Percentiles rank a stretch among this genome's conserved stretches.
These are phyloP conservation scores for Boletus subcaerulescens DNA, from an alignment of 768 basidiomycete genomes.

Conservation along the genomic window DNA sequence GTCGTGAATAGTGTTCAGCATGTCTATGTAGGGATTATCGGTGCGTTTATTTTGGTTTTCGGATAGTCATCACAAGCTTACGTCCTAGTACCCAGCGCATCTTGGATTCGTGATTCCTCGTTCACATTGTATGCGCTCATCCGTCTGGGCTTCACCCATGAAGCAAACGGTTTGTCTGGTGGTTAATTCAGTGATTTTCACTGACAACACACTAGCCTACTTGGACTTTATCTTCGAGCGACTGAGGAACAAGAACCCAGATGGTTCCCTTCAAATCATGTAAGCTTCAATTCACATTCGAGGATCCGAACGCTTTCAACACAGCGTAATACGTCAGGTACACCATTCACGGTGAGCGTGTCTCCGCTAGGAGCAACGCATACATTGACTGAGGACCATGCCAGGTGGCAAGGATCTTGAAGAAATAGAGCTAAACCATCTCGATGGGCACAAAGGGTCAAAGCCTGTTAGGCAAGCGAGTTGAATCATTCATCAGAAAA, in stretches of 20 bases:
- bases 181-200: neutral
- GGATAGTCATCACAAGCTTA: neutral
- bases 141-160: slow-evolving; percentile 89
- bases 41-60: slow-evolving; percentile 25
- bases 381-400: neutral
- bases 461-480: slow-evolving; percentile 63
- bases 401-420: slow-evolving; percentile 74
- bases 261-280: slow-evolving; percentile 95
- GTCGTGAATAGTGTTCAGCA: neutral
- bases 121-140: slow-evolving; percentile 96
- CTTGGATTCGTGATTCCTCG: slow-evolving; percentile 94
- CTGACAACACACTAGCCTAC: slow-evolving; percentile 50
- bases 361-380: neutral
- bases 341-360: slow-evolving; percentile 75
- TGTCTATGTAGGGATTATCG: slow-evolving; percentile 56
- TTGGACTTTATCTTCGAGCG: slow-evolving; percentile 91
- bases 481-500: neutral
- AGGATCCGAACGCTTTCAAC: neutral
- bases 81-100: slow-evolving; percentile 48
- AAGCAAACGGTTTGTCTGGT: slow-evolving; percentile 69
- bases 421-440: slow-evolving; percentile 79
- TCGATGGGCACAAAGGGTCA: slow-evolving; percentile 86
- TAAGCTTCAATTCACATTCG: slow-evolving; percentile 20
- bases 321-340: slow-evolving; percentile 41
- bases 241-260: slow-evolving; percentile 77